These are phyloP conservation scores for Dianthus caryophyllus DNA, from an alignment of 148 eudicot species.

Conservation along the genomic window DNA sequence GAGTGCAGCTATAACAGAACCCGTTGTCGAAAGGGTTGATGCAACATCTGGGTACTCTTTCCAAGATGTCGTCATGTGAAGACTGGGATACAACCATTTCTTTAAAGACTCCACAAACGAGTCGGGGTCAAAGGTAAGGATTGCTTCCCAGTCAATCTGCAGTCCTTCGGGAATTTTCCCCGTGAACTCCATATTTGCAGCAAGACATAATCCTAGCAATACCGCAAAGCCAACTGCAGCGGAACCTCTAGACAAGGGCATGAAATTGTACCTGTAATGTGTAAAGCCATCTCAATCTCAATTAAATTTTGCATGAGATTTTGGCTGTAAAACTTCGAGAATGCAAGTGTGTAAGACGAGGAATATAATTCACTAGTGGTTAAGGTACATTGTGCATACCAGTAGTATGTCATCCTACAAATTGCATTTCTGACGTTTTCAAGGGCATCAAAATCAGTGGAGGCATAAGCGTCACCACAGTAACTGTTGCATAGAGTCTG, in stretches of 20 bases:
- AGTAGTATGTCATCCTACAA: conserved; percentile 86
- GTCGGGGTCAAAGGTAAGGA: conserved; percentile 57
- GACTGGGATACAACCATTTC: conserved; percentile 80
- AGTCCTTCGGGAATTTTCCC: conserved; percentile 83
- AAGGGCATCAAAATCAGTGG: conserved; percentile 65
- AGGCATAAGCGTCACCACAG: conserved; percentile 78
- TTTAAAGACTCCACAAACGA: conserved; percentile 66
- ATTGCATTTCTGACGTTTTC: conserved; percentile 86
- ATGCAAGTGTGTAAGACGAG: background rate
- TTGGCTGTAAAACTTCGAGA: background rate
- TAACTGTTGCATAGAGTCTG: conserved; percentile 86
- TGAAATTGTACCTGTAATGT: conserved; percentile 88
- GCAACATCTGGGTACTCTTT: conserved; percentile 86
- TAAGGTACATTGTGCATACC: conserved; percentile 38
- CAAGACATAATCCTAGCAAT: conserved; percentile 81
- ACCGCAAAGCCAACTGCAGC: conserved; percentile 76
- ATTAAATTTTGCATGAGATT: background rate
- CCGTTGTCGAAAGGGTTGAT: conserved; percentile 80
- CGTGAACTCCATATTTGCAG: conserved; percentile 97
- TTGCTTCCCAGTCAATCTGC: conserved; percentile 97
- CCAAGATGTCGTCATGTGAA: conserved; percentile 80
- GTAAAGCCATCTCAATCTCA: conserved; percentile 21
- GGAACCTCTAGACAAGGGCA: conserved; percentile 94
- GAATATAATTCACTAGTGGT: background rate
- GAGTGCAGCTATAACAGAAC: conserved; percentile 86